phyloP scores from a whole-genome alignment of 169 alveolate genomes.

The Sarcocystis neurona region DNA sequence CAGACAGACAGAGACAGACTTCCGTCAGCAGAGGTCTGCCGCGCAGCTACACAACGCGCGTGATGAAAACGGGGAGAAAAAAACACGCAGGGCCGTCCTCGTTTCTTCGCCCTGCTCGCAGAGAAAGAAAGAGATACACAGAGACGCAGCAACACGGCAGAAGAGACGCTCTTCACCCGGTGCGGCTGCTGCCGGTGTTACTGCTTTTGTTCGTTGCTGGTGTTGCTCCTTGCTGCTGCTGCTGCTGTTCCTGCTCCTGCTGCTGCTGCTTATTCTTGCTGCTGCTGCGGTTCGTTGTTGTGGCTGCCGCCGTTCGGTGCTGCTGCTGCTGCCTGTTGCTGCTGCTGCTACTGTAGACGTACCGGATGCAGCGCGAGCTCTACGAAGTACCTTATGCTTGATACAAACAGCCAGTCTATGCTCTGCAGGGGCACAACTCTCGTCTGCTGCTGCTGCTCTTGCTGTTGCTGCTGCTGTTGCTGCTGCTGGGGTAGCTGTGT shows the following conservation, averaged over 20 bases:
- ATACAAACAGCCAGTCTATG: slow-evolving; percentile 14
- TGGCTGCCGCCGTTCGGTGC: background rate
- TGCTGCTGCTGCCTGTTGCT: background rate
- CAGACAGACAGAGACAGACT: background rate
- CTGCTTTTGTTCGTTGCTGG: background rate
- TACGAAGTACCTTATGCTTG: background rate
- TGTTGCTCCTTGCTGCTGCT: background rate
- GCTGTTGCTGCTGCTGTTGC: background rate
- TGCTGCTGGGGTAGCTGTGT: background rate
- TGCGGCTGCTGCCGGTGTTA: background rate
- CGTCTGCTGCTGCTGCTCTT: background rate
- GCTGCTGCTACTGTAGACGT: background rate
- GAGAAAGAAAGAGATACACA: too few relatives aligned
- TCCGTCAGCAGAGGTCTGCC: background rate
- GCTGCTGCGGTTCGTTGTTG: background rate
- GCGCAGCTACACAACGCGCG: background rate
- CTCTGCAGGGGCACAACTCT: background rate
- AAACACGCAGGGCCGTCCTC: too few relatives aligned
- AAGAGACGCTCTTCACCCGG: too few relatives aligned
- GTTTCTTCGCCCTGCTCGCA: too few relatives aligned
- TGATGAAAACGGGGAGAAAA: too few relatives aligned
- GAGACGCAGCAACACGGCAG: too few relatives aligned
- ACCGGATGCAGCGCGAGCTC: background rate
- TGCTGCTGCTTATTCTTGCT: background rate
- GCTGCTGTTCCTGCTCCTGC: background rate